Evolutionary conservation across 768 basidiomycete species (phyloP), one percentile per base, ranked within the genome.

Genomic region (Steccherinum ochraceum): DNA sequence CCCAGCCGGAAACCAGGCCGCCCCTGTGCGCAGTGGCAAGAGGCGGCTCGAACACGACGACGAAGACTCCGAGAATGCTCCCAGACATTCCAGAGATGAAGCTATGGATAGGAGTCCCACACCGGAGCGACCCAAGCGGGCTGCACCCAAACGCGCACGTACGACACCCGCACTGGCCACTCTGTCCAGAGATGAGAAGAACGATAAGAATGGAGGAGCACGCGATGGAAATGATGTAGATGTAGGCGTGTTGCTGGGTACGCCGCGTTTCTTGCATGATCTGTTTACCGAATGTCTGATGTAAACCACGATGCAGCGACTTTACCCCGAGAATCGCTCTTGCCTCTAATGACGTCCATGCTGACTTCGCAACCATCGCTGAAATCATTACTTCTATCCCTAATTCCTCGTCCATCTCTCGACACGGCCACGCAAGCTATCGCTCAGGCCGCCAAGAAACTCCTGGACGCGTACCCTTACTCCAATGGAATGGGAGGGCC

Each of bases 91-190:
- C 23, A 67, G 77, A 52, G 88, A 89, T 57, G 78, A 86, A 48
- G 75, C 81, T 13, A 92, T 92, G 89, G 89, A 90, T 64, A 76
- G 86, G 53, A 89, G 88, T 56, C 88, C 89, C 5, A 89, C 89
- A 2, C 86, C 89, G 13, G 89, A 93, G 65, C 76, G 86, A 41
- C 79, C 78, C 27, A 88, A 83, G 67, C 80, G 83, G 58, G 75
- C 76, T 4, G 72, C 80, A 27, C 83, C 82, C 16, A 90, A 91
- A 67, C 79, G 86, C 52, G 77, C 78, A 40, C 76, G 79, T 45
- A 69, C 79, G 40, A 61, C 68, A 40, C 67, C 70, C 43, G 48
- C 67, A 4, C 58, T 61, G 13, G 62, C 64, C 2, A 56, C 68
- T 52, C 50, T 48, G 10, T 53, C 52, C 58, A 61, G 59, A 50